Percentiles rank a stretch among this genome's conserved stretches.
Evolutionary conservation across 352 stramenopile genomes (phyloP).

Genomic region (Globisporangium cederbergense): DNA sequence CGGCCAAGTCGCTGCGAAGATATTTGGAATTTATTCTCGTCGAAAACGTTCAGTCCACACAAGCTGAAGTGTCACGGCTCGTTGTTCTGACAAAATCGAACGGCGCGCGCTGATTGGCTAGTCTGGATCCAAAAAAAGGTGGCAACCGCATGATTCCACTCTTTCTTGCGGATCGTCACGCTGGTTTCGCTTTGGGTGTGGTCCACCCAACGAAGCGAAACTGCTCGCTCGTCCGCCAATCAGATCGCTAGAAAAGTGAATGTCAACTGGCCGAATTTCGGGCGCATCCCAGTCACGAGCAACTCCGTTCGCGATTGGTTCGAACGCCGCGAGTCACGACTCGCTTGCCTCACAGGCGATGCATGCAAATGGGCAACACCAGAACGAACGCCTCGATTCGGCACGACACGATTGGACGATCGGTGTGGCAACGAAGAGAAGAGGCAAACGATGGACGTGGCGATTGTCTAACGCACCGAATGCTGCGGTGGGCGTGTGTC

Average conservation of each 20-base stretch:
- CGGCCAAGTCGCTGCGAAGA: neutral
- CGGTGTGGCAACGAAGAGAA: too few relatives aligned
- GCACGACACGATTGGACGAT: too few relatives aligned
- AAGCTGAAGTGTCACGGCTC: neutral
- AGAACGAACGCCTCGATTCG: too few relatives aligned
- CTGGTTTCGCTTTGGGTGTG: neutral
- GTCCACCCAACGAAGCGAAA: neutral
- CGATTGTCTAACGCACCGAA: too few relatives aligned
- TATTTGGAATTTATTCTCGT: slow-evolving; percentile 9
- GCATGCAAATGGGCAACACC: too few relatives aligned
- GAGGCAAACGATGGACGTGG: too few relatives aligned
- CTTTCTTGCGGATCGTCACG: slow-evolving; percentile 1
- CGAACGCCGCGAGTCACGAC: neutral
- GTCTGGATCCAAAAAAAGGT: neutral
- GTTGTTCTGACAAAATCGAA: neutral
- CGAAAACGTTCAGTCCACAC: neutral
- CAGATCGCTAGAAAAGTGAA: neutral
- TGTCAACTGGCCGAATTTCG: neutral
- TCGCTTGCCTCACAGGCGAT: neutral
- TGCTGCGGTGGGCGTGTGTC: too few relatives aligned
- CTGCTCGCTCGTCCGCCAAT: neutral
- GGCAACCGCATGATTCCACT: neutral
- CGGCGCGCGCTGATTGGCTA: slow-evolving; percentile 4
- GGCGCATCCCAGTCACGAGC: neutral
- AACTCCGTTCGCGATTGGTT: neutral